Conservation (phyloP, 2,329 filamentous ascomycete genomes). For the Nannizziopsis arthrosporioides region DNA sequence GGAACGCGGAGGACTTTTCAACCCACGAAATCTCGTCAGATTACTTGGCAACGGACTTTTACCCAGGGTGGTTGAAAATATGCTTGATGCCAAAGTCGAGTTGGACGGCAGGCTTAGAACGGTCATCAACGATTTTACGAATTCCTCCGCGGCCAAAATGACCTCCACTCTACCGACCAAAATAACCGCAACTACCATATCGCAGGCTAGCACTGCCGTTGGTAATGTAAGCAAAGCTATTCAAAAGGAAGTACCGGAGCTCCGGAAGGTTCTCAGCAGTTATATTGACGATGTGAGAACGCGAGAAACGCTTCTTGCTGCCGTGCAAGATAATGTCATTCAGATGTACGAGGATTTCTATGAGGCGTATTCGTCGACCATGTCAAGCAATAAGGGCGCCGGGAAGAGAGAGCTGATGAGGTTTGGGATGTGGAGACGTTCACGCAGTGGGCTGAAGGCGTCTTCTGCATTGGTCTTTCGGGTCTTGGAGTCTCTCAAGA, state of each 20-base stretch:
- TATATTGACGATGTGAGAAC: conserved; percentile 56
- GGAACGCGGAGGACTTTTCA: conserved; percentile 54
- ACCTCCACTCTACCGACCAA: conserved; percentile 35
- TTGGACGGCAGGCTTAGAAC: conserved; percentile 51
- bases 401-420: conserved; percentile 45
- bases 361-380: conserved; percentile 39
- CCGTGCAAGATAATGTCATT: conserved; percentile 52
- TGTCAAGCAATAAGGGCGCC: conserved; percentile 20
- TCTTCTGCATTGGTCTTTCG: conserved; percentile 46
- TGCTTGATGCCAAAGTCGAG: conserved; percentile 59
- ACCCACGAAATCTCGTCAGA: conserved; percentile 50
- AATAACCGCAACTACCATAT: conserved; percentile 4
- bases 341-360: conserved; percentile 55
- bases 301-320: conserved; percentile 53
- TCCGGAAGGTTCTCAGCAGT: conserved; percentile 47
- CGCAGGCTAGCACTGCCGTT: conserved; percentile 25
- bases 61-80: conserved; percentile 57
- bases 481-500: conserved; percentile 18
- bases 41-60: conserved; percentile 48
- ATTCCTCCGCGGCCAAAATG: conserved; percentile 46
- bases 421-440: conserved; percentile 56
- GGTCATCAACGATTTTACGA: conserved; percentile 57
- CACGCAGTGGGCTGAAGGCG: conserved; percentile 47
- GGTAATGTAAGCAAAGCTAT: conserved; percentile 43
- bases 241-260: conserved; percentile 46